Percentiles rank a stretch among this genome's conserved stretches.
These are phyloP conservation scores for Metarhizium sp. DNA, from an alignment of 2,329 filamentous ascomycete species.

Conservation along the genomic window DNA sequence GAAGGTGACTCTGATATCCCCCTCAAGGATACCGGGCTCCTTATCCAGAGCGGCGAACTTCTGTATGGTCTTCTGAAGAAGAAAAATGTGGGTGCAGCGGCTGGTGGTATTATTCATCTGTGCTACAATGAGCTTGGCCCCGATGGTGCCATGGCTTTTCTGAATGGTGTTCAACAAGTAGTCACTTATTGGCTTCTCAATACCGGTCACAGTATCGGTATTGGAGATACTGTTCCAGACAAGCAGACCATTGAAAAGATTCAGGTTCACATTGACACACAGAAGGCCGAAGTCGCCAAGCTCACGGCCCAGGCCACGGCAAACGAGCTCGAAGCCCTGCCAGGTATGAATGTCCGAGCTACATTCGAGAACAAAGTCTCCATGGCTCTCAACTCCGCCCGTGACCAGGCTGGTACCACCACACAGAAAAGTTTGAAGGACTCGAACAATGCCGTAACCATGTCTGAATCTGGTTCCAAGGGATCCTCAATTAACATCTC, in stretches of 20 bases:
- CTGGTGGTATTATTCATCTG: slow-evolving; percentile 87
- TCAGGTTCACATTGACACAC: slow-evolving; percentile 66
- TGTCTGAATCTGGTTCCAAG: slow-evolving; percentile 95
- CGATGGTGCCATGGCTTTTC: slow-evolving; percentile 81
- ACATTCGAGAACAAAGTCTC: slow-evolving; percentile 98
- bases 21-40: slow-evolving; percentile 64
- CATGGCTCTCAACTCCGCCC: slow-evolving; percentile 85
- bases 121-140: slow-evolving; percentile 92
- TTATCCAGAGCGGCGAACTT: slow-evolving; percentile 80
- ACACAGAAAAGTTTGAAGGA: slow-evolving; percentile 92
- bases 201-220: slow-evolving; percentile 94
- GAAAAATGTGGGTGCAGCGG: slow-evolving; percentile 84
- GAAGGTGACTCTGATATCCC: slow-evolving; percentile 53
- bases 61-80: slow-evolving; percentile 88
- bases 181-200: slow-evolving; percentile 97
- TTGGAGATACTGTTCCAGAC: slow-evolving; percentile 95
- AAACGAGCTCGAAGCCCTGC: slow-evolving; percentile 82
- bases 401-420: slow-evolving; percentile 89
- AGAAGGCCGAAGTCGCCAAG: slow-evolving; percentile 71
- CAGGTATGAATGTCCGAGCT: slow-evolving; percentile 97
- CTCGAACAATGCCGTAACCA: slow-evolving; percentile 91
- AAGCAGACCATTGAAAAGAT: slow-evolving; percentile 75
- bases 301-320: slow-evolving; percentile 72
- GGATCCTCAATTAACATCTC: slow-evolving; percentile 99
- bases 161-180: slow-evolving; percentile 90